Conservation (phyloP, 1,139 yeast species). For the Sugiyamaella paludigena region DNA sequence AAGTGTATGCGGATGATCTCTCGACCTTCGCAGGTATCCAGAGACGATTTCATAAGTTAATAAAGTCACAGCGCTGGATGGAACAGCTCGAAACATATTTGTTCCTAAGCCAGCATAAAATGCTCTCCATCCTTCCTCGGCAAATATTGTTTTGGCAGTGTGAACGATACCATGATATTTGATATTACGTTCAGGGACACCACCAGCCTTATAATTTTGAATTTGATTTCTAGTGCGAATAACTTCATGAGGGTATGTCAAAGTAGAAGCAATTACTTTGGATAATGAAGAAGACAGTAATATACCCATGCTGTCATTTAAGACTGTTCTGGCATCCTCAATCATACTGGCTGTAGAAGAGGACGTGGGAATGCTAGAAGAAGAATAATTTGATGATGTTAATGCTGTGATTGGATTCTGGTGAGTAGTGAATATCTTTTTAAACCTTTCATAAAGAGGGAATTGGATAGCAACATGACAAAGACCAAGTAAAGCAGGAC, state of each 20-base stretch:
- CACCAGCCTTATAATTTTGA: conserved; percentile 24
- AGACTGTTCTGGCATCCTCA: conserved; percentile 14
- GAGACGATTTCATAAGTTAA: conserved; percentile 91
- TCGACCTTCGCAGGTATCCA: conserved; percentile 14
- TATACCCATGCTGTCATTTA: conserved; percentile 43
- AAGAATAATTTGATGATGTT: conserved; percentile 6
- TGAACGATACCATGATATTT: conserved; percentile 43
- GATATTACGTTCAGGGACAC: conserved; percentile 29
- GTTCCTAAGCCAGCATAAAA: conserved; percentile 89
- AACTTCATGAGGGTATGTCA: conserved; percentile 96
- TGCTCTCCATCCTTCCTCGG: conserved; percentile 73
- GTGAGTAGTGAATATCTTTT: conserved; percentile 44
- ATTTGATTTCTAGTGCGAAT: conserved; percentile 89
- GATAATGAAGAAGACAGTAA: conserved; percentile 75
- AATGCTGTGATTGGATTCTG: conserved; percentile 10
- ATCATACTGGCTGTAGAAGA: neutral
- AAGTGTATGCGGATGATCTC: conserved; percentile 8
- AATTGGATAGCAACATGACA: conserved; percentile 95
- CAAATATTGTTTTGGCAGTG: conserved; percentile 54
- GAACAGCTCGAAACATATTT: conserved; percentile 86
- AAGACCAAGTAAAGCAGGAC: conserved; percentile 87
- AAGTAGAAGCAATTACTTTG: conserved; percentile 83
- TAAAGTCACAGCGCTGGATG: conserved; percentile 90
- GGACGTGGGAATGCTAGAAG: too few relatives aligned
- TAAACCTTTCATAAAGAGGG: conserved; percentile 88